phyloP scores from a whole-genome alignment of 306 rosid species.

The Herpetospermum pedunculosum region DNA sequence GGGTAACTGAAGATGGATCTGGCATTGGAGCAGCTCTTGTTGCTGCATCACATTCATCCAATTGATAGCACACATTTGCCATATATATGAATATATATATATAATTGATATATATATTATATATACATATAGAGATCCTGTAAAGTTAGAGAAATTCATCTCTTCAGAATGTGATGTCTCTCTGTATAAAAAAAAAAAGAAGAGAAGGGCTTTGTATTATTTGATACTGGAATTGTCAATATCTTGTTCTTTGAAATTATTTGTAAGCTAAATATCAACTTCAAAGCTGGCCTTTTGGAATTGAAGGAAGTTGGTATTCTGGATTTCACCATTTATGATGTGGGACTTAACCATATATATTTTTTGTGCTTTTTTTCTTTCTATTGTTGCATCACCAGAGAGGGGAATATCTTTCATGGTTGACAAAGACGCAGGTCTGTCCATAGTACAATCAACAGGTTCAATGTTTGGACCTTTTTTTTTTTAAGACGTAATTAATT shows the following conservation, averaged over 20 bases:
- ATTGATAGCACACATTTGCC: slow-evolving; percentile 58
- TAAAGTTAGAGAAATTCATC: slow-evolving; percentile 13
- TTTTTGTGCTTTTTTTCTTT: background rate
- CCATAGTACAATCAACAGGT: background rate
- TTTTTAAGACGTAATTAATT: background rate
- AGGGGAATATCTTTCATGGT: background rate
- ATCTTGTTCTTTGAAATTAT: background rate
- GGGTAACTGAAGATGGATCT: slow-evolving; percentile 82
- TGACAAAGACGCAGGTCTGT: background rate
- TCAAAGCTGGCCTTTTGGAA: background rate
- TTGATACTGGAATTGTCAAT: slow-evolving; percentile 5
- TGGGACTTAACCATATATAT: background rate
- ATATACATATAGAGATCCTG: slow-evolving; percentile 12
- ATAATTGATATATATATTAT: slow-evolving; percentile 27
- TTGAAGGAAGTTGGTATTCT: background rate
- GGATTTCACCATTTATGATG: background rate
- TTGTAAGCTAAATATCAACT: slow-evolving; percentile 4
- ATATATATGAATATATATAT: slow-evolving; percentile 38
- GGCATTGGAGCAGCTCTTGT: slow-evolving; percentile 83
- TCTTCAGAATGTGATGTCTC: slow-evolving; percentile 5
- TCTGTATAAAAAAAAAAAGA: background rate
- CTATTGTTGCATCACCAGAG: background rate
- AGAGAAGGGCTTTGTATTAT: slow-evolving; percentile 3
- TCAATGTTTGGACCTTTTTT: background rate
- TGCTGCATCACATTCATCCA: slow-evolving; percentile 71